Evolutionary conservation across 495 filamentous ascomycete genomes (phyloP).

Genomic region (Xylaria sp.): DNA sequence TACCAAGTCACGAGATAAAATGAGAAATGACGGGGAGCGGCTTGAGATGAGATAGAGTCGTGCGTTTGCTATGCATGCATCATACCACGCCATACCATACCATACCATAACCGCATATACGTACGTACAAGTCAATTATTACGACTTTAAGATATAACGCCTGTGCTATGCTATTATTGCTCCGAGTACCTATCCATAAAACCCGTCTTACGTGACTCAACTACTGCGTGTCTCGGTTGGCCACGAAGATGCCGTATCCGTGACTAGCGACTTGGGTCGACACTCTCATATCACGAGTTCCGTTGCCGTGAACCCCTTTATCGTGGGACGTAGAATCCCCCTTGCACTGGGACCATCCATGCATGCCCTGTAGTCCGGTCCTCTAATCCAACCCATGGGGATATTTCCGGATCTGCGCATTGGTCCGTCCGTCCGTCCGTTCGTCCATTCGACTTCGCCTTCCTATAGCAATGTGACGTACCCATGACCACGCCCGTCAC

Average conservation of each 20-base stretch:
- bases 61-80: conserved; percentile 1
- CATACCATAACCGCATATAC: neutral
- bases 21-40: neutral
- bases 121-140: conserved; percentile 24
- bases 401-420: neutral
- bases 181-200: conserved; percentile 4
- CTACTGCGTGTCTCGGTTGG: neutral
- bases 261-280: neutral
- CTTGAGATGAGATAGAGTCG: conserved; percentile 4
- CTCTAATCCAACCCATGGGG: neutral
- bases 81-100: neutral
- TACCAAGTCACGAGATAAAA: conserved; percentile 2
- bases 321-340: neutral
- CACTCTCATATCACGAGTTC: neutral
- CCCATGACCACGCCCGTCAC: neutral
- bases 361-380: no score
- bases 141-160: conserved; percentile 24
- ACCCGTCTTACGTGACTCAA: neutral
- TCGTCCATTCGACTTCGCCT: no score
- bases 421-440: neutral
- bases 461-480: neutral
- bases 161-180: conserved; percentile 29
- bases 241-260: neutral
- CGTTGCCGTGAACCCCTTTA: neutral
- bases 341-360: no score